Percentiles rank a stretch among this genome's conserved stretches.
These are phyloP conservation scores for Leccinum obscurum DNA, from an alignment of 768 basidiomycete species.

Conservation along the genomic window DNA sequence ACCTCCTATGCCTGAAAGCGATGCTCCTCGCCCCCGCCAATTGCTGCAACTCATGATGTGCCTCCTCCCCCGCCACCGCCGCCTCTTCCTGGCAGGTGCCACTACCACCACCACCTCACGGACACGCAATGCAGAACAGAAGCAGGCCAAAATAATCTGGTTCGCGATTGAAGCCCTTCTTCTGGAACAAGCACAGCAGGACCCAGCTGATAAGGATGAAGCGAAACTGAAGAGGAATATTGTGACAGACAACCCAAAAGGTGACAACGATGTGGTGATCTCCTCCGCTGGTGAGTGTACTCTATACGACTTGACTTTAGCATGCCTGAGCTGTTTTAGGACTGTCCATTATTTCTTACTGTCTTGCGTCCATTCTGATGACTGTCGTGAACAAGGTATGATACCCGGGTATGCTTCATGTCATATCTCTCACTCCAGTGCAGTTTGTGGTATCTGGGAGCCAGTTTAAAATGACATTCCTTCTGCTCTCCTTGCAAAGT, in stretches of 20 bases:
- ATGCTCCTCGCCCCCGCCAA: too few species aligned
- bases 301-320: not conserved
- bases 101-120: too few species aligned
- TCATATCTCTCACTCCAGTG: constrained; percentile 4
- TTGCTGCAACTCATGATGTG: too few species aligned
- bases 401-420: not conserved
- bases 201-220: constrained; percentile 35
- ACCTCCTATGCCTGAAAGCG: too few species aligned
- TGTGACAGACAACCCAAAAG: constrained; percentile 39
- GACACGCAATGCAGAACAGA: too few species aligned
- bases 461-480: constrained; percentile 95
- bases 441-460: constrained; percentile 95
- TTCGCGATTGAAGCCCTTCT: too few species aligned
- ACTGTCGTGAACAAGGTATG: constrained; percentile 93
- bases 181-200: constrained; percentile 6
- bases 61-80: too few species aligned
- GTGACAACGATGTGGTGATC: constrained; percentile 2
- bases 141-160: too few species aligned
- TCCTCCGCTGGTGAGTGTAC: constrained; percentile 28
- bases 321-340: constrained; percentile 44
- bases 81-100: too few species aligned
- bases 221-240: constrained; percentile 57
- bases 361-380: constrained; percentile 92
- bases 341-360: constrained; percentile 84
- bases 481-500: constrained; percentile 90